Conservation (phyloP, 2,329 filamentous ascomycete species). For the Scedosporium boydii region DNA sequence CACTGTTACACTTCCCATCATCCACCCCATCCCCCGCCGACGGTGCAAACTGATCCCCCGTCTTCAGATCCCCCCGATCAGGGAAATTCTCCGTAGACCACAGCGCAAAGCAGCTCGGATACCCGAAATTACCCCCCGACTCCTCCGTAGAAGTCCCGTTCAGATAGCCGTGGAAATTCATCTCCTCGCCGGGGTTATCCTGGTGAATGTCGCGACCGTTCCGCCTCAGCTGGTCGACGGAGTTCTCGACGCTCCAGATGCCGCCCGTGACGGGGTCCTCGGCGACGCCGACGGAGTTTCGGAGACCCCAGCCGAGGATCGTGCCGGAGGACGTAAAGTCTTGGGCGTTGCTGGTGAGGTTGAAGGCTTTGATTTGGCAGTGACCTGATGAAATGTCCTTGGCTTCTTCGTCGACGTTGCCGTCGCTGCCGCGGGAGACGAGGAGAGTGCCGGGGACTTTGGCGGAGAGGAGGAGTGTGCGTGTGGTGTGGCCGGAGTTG, state of each 20-base stretch:
- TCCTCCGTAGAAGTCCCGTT: conserved; percentile 12
- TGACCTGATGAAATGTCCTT: conserved; percentile 39
- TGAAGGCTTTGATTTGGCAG: conserved; percentile 48
- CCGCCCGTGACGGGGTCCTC: conserved; percentile 42
- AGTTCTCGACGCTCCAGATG: conserved; percentile 56
- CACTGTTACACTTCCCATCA: conserved; percentile 14
- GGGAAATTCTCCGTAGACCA: conserved; percentile 21
- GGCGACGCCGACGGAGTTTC: conserved; percentile 59
- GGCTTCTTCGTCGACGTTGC: conserved; percentile 46
- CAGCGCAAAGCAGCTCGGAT: conserved; percentile 52
- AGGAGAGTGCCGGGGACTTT: conserved; percentile 43
- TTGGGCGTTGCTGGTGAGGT: conserved; percentile 15
- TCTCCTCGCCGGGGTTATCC: conserved; percentile 61
- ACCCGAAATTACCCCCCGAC: conserved; percentile 46
- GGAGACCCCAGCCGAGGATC: conserved; percentile 53
- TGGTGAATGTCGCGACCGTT: conserved; percentile 48
- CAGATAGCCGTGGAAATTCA: conserved; percentile 60
- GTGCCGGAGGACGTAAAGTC: conserved; percentile 36
- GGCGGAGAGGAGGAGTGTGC: conserved; percentile 50
- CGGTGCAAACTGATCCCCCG: conserved; percentile 1
- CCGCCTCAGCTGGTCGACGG: conserved; percentile 49
- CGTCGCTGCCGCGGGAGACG: conserved; percentile 51
- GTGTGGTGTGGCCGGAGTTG: conserved; percentile 48
- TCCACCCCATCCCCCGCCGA: conserved; percentile 7
- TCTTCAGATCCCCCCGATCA: background rate